Percentiles rank a stretch among this genome's conserved stretches.
Conservation (phyloP, 441 rosid species). For the Geranium incanum region DNA sequence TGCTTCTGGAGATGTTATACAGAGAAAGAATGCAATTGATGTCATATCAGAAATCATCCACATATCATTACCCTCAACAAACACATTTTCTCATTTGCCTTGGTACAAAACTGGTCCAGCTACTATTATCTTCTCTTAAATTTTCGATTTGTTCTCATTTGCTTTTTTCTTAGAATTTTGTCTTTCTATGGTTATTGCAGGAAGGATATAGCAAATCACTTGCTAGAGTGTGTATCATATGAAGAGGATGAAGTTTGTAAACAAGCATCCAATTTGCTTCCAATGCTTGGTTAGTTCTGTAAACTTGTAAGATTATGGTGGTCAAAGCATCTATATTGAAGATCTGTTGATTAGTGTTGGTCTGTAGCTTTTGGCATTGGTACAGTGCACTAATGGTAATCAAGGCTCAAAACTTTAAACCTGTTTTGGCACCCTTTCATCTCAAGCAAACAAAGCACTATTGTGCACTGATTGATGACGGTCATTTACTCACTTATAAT, state of each 20-base stretch:
- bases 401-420: slow-evolving; percentile 6
- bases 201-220: slow-evolving; percentile 56
- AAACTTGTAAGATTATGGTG: background rate
- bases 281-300: slow-evolving; percentile 50
- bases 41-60: slow-evolving; percentile 56
- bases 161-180: slow-evolving; percentile 13
- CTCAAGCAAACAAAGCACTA: background rate
- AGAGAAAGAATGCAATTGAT: slow-evolving; percentile 74
- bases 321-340: background rate
- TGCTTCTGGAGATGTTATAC: slow-evolving; percentile 52
- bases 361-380: background rate
- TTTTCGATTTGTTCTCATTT: slow-evolving; percentile 24
- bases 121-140: slow-evolving; percentile 16
- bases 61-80: slow-evolving; percentile 36
- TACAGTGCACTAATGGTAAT: background rate
- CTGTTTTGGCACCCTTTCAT: background rate
- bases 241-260: slow-evolving; percentile 49
- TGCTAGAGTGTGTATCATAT: slow-evolving; percentile 55
- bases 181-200: slow-evolving; percentile 33
- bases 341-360: background rate
- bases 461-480: background rate
- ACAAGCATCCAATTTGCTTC: slow-evolving; percentile 50
- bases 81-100: slow-evolving; percentile 38
- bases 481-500: background rate
- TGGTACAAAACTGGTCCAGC: slow-evolving; percentile 39